Percentiles rank a stretch among this genome's conserved stretches.
Evolutionary conservation across 306 rosid species (phyloP).

Genomic region (Aeschynomene evenia): DNA sequence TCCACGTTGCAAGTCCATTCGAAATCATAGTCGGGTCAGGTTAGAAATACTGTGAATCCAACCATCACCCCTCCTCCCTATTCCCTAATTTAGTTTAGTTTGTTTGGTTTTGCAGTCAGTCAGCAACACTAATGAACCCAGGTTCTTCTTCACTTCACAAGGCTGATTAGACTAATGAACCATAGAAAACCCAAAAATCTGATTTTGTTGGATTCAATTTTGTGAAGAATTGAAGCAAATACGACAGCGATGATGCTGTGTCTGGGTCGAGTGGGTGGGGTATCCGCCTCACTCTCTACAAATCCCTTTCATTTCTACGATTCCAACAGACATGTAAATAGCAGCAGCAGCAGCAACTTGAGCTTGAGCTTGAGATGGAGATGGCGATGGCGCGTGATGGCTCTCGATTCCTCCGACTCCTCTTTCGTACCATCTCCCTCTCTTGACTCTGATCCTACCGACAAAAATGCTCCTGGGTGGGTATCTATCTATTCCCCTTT

Average conservation of each 20-base stretch:
- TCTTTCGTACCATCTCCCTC: conserved; percentile 63
- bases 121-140: too few relatives aligned
- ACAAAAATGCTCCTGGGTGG: conserved; percentile 61
- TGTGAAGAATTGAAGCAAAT: too few relatives aligned
- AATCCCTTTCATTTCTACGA: conserved; percentile 22
- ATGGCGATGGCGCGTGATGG: conserved; percentile 44
- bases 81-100: not conserved
- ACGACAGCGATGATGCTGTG: conserved; percentile 46
- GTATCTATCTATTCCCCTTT: conserved; percentile 29
- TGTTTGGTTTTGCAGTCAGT: not conserved
- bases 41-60: too few relatives aligned
- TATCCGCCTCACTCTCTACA: conserved; percentile 29
- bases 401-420: conserved; percentile 55
- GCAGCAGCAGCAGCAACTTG: conserved; percentile 18
- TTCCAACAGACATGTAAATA: not conserved
- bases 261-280: conserved; percentile 45
- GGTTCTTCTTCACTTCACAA: not conserved
- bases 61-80: too few relatives aligned
- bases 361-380: conserved; percentile 28
- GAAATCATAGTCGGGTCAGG: not conserved
- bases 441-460: conserved; percentile 56
- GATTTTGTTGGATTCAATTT: not conserved
- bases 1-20: conserved; percentile 1
- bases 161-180: not conserved
- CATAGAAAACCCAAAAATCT: not conserved